A percentile compares a stretch with the other conserved stretches of the same genome.
These are phyloP conservation scores for Miscanthus lutarioriparius DNA, from an alignment of 176 grass and related monocot genomes.

Conservation along the genomic window DNA sequence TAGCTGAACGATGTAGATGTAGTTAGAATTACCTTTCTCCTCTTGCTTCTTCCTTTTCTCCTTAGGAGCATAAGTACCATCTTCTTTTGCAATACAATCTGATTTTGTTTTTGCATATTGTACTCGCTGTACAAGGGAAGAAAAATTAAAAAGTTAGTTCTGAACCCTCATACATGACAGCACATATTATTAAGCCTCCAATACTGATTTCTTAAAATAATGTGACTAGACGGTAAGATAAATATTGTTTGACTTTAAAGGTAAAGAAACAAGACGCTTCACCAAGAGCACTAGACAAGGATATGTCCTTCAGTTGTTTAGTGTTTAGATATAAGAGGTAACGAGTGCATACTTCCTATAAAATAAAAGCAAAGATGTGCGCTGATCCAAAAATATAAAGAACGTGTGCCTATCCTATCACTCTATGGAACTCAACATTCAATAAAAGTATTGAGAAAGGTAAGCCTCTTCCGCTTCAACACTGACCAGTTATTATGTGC, in stretches of 20 bases:
- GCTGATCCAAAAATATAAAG: not conserved
- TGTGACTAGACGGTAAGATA: not conserved
- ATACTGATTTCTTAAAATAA: not conserved
- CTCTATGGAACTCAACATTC: constrained; percentile 2
- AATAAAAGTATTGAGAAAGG: constrained; percentile 5
- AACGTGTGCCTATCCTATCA: not conserved
- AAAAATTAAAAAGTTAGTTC: constrained; percentile 17
- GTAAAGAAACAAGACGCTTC: constrained; percentile 11
- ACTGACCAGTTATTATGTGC: not conserved
- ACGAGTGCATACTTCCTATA: not conserved
- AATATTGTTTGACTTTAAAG: not conserved
- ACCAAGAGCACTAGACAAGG: not conserved
- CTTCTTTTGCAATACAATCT: constrained; percentile 87
- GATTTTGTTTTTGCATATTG: constrained; percentile 96
- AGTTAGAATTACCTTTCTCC: constrained; percentile 74
- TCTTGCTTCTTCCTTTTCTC: constrained; percentile 99
- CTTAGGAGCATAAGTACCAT: constrained; percentile 79
- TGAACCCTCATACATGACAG: not conserved
- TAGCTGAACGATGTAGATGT: constrained; percentile 7
- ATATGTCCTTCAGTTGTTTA: constrained; percentile 1
- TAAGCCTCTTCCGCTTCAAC: not conserved
- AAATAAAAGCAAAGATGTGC: not conserved
- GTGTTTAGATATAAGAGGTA: constrained; percentile 12
- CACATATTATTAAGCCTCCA: not conserved
- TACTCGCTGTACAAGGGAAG: constrained; percentile 51